These are phyloP conservation scores for Aspergillus sp. DNA, from an alignment of 2,329 filamentous ascomycete species.

Conservation along the genomic window DNA sequence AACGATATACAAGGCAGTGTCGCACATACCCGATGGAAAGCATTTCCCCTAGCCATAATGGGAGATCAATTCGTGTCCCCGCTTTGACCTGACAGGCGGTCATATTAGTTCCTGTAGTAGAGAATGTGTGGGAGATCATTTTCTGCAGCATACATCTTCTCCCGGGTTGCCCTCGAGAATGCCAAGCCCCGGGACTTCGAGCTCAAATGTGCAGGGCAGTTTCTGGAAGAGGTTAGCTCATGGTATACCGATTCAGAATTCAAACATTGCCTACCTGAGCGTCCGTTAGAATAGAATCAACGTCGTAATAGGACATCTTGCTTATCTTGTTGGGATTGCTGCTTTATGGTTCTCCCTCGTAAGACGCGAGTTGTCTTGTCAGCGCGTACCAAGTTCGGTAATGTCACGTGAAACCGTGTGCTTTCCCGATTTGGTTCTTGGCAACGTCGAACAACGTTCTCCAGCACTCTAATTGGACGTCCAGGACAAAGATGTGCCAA, in stretches of 20 bases:
- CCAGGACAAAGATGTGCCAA: too few species aligned
- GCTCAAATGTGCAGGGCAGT: conserved; percentile 90
- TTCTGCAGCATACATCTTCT: conserved; percentile 42
- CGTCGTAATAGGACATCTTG: conserved; percentile 42
- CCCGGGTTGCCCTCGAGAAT: conserved; percentile 79
- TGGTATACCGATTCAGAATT: not conserved
- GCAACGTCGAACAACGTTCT: too few species aligned
- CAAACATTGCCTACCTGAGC: conserved; percentile 26
- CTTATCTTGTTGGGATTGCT: not conserved
- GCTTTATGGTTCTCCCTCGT: not conserved
- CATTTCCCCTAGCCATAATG: conserved; percentile 92
- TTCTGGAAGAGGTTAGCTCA: conserved; percentile 53
- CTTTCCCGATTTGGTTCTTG: too few species aligned
- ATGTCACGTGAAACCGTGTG: too few species aligned
- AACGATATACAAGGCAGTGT: not conserved
- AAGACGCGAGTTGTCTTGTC: not conserved
- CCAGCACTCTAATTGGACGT: too few species aligned
- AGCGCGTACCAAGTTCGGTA: too few species aligned
- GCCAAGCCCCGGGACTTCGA: conserved; percentile 78
- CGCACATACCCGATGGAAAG: conserved; percentile 49
- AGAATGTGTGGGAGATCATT: not conserved
- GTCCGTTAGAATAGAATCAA: conserved; percentile 43
- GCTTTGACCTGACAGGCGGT: conserved; percentile 57
- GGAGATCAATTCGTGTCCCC: conserved; percentile 73
- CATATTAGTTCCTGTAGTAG: not conserved